Conservation (phyloP, 306 rosid genomes). For the Echinosophora koreensis region DNA sequence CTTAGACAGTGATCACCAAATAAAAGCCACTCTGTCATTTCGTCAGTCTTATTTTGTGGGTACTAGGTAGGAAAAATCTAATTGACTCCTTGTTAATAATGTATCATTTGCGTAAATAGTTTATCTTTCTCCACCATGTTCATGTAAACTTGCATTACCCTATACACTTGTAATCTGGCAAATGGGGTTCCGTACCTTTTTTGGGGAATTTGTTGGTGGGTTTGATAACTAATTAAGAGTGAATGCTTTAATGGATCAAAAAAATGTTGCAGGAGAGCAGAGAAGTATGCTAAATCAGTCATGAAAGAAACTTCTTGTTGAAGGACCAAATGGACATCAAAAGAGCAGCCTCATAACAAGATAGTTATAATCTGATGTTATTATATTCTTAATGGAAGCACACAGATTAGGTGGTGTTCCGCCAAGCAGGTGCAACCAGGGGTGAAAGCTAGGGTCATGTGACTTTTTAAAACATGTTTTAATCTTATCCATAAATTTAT, state of each 20-base stretch:
- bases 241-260: conserved; percentile 10
- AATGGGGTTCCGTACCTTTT: conserved; percentile 23
- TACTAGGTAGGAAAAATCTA: conserved; percentile 13
- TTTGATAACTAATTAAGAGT: conserved; percentile 2
- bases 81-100: conserved; percentile 36
- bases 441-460: no score
- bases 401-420: no score
- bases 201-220: conserved; percentile 9
- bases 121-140: conserved; percentile 12
- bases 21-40: conserved; percentile 37
- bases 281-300: no score
- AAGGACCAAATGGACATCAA: no score
- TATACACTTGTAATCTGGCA: conserved; percentile 23
- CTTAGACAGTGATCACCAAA: conserved; percentile 49
- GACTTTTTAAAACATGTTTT: no score
- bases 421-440: no score
- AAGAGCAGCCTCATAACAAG: no score
- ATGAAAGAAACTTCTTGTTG: no score
- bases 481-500: no score
- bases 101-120: conserved; percentile 44
- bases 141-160: conserved; percentile 25
- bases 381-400: no score
- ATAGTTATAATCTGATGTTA: no score
- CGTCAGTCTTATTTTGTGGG: conserved; percentile 15
- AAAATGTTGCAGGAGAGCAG: no score